These are phyloP conservation scores for Penicillium thymicola DNA, from an alignment of 2,329 filamentous ascomycete species.

Conservation along the genomic window DNA sequence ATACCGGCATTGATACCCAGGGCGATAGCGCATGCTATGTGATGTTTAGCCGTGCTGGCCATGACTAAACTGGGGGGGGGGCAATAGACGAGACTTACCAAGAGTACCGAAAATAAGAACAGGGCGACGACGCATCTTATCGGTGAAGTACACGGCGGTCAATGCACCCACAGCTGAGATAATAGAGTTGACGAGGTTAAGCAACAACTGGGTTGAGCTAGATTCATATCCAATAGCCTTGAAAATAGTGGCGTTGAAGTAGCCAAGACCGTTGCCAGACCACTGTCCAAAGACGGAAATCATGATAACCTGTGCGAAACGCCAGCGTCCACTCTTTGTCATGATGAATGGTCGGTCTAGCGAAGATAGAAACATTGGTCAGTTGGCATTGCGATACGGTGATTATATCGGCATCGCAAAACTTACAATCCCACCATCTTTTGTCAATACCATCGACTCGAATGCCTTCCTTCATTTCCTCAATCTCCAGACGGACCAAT, in stretches of 20 bases:
- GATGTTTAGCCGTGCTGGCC: conserved; percentile 4
- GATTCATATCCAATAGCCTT: conserved; percentile 27
- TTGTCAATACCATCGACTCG: conserved; percentile 49
- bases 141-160: conserved; percentile 44
- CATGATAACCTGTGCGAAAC: conserved; percentile 50
- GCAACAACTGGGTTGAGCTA: conserved; percentile 41
- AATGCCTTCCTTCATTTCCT: conserved; percentile 39
- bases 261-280: conserved; percentile 51
- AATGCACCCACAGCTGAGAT: conserved; percentile 48
- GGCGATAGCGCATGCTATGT: conserved; percentile 36
- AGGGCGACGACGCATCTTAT: conserved; percentile 48
- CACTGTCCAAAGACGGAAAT: conserved; percentile 53
- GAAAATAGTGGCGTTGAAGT: conserved; percentile 52
- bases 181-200: conserved; percentile 49
- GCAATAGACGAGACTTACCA: conserved; percentile 3
- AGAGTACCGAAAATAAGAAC: conserved; percentile 48
- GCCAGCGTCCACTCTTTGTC: conserved; percentile 48
- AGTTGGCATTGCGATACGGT: neutral
- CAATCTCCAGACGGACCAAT: conserved; percentile 26
- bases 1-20: conserved; percentile 49
- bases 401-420: neutral
- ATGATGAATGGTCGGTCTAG: conserved; percentile 46
- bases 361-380: neutral
- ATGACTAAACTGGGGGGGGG: fast-evolving
- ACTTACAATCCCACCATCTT: conserved; percentile 47